Conservation (phyloP, 1,139 yeast genomes). For the Taphrina flavorubra region DNA sequence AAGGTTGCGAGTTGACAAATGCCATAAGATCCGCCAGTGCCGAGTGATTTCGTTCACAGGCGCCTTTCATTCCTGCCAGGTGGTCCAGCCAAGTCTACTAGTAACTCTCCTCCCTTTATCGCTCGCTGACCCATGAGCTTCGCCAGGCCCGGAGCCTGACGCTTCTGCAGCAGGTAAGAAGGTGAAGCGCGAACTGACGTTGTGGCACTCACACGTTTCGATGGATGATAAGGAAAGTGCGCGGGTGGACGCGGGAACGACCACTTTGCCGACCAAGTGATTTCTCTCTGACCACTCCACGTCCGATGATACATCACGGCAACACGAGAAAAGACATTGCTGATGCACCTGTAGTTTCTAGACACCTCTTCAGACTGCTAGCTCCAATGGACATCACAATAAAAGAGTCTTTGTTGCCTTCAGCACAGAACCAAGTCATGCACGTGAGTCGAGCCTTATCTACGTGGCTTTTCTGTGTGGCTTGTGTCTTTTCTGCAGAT, state of each 20-base stretch:
- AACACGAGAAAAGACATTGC: too few relatives aligned
- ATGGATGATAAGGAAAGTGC: background rate
- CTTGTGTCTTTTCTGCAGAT: background rate
- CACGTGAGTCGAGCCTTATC: conserved; percentile 4
- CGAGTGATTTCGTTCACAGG: background rate
- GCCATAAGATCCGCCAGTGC: conserved; percentile 4
- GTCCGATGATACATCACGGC: background rate
- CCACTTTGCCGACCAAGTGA: background rate
- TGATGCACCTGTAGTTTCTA: too few relatives aligned
- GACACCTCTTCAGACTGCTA: too few relatives aligned
- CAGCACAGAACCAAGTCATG: background rate
- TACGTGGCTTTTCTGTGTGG: conserved; percentile 9
- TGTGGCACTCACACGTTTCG: conserved; percentile 1
- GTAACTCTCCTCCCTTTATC: background rate
- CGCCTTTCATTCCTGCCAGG: background rate
- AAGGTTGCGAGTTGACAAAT: background rate
- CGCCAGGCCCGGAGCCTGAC: too few relatives aligned
- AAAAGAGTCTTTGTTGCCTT: too few relatives aligned
- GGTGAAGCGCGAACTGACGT: background rate
- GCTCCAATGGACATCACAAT: too few relatives aligned
- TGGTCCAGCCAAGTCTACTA: background rate
- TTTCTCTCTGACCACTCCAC: background rate
- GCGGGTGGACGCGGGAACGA: conserved; percentile 18
- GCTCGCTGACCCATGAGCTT: background rate
- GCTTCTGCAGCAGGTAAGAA: background rate